Base-by-base conservation (phyloP, 352 stramenopile genomes). In the Pilasporangium apinafurcum region DNA sequence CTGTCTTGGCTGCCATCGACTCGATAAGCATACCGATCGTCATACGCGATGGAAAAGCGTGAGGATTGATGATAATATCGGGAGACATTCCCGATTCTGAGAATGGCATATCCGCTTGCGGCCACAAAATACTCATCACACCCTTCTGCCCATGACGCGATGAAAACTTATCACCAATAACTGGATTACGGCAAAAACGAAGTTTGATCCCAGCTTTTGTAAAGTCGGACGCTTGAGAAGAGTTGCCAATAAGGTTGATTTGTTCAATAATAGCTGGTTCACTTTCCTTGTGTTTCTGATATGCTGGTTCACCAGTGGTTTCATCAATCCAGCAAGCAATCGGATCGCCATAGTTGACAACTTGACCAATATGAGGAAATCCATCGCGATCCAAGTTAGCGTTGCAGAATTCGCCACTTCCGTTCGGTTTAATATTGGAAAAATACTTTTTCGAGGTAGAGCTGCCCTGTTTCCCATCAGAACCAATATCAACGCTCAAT, bases 161-260 rank as follows among this genome's bases (percentile, higher is more conserved):
- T 26, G 90, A 98, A 64, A 99, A 99, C 68, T 99, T 99, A 72
- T 99, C 97, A 51, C 97, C 96, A 50, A 99, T 98, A 24, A 98
- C 92, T 42, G 97, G 97, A 73, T 99, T 99, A 54, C 97, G 86
- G 54, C 93, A 96, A 69, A 98, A 99, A 27, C 97, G 89, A 21
- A 99, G 73, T 44, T 98, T 99, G 35, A 99, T 91, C 37, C 80
- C 86, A 13, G 90, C 90, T 56, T 96, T 95, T 26, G 75, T 83
- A 44, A 94, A 74, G 34, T 87, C 83, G 1, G 75, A 83, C 17
- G 72, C 64, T 61, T 90, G 68, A 16, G 67, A 76, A 14, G 71
- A 53, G 42, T 57, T 67, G 21, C 83, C 83, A 47, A 95, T 71
- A 64, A 96, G 77, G 53, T 86, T 90, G 36, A 95, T 85, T 50